Base-by-base conservation (phyloP, 805 yeast genomes). In the Lipomyces starkeyi region DNA sequence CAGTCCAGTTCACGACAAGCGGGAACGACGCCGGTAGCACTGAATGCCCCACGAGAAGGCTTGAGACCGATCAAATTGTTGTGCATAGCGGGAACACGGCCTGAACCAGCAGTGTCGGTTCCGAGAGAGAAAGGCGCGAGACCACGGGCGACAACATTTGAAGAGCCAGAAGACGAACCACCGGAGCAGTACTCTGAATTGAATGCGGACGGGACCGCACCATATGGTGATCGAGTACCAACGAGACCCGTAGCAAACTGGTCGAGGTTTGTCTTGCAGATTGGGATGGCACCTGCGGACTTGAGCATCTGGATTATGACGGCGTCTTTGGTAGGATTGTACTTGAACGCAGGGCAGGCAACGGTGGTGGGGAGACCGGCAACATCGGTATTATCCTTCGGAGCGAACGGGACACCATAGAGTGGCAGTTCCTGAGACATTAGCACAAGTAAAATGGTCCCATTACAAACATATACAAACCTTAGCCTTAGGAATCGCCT, bases 191-290 rank as follows among this genome's bases (percentile, higher is more conserved):
- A 91, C 55, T 86, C 82, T 60, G 83, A 80, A 73, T 89, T 82
- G 78, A 94, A 91, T 0, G 95, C 88, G 78, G 89, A 88, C 43
- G 92, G 87, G 4, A 97, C 90, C 71, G 88, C 85, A 8, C 99
- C 99, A 77, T 93, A 94, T 0, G 99, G 98, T 3, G 97, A 90
- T 75, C 99, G 85, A 34, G 92, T 88, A 55, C 99, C 99, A 1
- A 95, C 98, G 66, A 94, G 83, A 49, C 99, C 99, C 2, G 99
- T 95, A 11, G 98, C 98, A 80, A 94, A 94, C 80, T 94, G 99
- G 79, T 94, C 99, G 78, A 94, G 82, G 79, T 94, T 94, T 64
- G 98, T 95, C 79, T 94, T 94, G 71, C 98, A 98, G 60, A 94
- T 81, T 49, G 95, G 85, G 66, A 94, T 91, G 57, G 98, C 98